These are phyloP conservation scores for Ustulina deusta DNA, from an alignment of 2,329 filamentous ascomycete species.

Conservation along the genomic window DNA sequence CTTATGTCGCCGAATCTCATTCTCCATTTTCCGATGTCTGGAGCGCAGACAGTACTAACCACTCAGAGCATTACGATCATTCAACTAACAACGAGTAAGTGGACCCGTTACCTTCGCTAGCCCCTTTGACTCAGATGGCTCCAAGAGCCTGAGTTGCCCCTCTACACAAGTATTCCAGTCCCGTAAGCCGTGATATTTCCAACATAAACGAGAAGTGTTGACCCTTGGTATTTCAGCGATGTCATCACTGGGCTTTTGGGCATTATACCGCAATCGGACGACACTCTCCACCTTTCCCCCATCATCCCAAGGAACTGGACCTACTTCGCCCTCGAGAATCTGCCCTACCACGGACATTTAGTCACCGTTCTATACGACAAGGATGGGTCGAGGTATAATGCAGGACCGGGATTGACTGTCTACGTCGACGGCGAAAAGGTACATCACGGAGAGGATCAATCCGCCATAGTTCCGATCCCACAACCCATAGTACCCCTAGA, in stretches of 20 bases:
- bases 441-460: slow-evolving; percentile 42
- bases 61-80: slow-evolving; percentile 59
- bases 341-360: slow-evolving; percentile 58
- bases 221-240: slow-evolving; percentile 44
- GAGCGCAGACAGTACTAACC: slow-evolving; percentile 54
- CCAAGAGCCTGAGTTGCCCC: neutral
- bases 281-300: slow-evolving; percentile 55
- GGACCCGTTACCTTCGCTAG: too few relatives aligned
- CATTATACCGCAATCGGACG: slow-evolving; percentile 54
- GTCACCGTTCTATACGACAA: slow-evolving; percentile 57
- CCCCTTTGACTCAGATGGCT: neutral
- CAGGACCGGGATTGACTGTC: slow-evolving; percentile 53
- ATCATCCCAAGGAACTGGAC: slow-evolving; percentile 54
- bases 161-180: neutral
- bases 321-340: slow-evolving; percentile 58
- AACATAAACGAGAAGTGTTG: neutral
- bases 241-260: slow-evolving; percentile 59
- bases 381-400: slow-evolving; percentile 54
- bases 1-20: slow-evolving; percentile 60
- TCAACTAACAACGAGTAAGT: slow-evolving; percentile 57
- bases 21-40: slow-evolving; percentile 54
- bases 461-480: slow-evolving; percentile 36
- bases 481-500: slow-evolving; percentile 37
- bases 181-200: neutral
- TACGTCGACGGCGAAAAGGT: slow-evolving; percentile 54